These are phyloP conservation scores for Gastrodia elata DNA, from an alignment of 106 monocot genomes.

Conservation along the genomic window DNA sequence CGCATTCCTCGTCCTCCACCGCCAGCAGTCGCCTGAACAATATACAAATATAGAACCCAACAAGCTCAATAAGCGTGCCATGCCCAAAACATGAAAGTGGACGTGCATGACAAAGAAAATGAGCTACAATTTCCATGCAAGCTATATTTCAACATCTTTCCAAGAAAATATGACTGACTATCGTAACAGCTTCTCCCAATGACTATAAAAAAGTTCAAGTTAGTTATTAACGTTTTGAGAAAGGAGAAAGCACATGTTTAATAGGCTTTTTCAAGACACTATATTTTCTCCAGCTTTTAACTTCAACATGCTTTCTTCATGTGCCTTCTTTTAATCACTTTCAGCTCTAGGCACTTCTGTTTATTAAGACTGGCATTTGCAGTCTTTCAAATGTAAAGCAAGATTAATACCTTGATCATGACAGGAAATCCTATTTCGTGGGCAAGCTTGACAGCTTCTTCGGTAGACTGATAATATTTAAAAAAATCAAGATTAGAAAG, in stretches of 20 bases:
- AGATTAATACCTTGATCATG: slow-evolving; percentile 80
- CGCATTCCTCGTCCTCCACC: slow-evolving; percentile 97
- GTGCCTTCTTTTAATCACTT: background rate
- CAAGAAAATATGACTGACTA: background rate
- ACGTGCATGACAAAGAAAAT: background rate
- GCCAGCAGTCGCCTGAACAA: slow-evolving; percentile 82
- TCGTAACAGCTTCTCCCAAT: background rate
- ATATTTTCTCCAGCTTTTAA: background rate
- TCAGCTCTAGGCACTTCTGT: background rate
- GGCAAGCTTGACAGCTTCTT: slow-evolving; percentile 75
- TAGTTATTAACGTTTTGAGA: background rate
- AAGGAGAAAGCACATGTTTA: background rate
- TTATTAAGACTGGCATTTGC: background rate
- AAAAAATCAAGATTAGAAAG: background rate
- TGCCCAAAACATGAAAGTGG: background rate
- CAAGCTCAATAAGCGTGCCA: background rate
- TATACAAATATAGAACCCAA: background rate
- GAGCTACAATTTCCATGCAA: background rate
- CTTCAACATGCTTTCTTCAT: background rate
- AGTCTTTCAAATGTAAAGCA: background rate
- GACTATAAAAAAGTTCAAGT: background rate
- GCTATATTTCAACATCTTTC: background rate
- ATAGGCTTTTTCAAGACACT: slow-evolving; percentile 4
- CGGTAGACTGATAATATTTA: slow-evolving; percentile 54
- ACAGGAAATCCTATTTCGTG: slow-evolving; percentile 80